phyloP scores from a whole-genome alignment of 139 green algal species.

The Coelastrella sp. region DNA sequence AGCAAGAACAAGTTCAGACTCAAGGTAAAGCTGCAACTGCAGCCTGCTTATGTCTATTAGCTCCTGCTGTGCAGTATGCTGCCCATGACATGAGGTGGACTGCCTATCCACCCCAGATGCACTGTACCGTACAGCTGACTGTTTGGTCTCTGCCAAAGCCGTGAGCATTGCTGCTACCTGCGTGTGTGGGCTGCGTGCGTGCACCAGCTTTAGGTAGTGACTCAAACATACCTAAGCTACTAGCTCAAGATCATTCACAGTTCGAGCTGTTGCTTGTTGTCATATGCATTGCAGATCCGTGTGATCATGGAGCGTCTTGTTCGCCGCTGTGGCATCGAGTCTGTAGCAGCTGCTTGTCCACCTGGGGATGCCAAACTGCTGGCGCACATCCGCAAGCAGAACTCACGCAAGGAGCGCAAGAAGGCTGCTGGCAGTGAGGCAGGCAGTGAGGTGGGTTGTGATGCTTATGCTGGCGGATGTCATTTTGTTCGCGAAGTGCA shows the following conservation, averaged over 20 bases:
- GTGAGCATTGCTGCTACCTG: no score
- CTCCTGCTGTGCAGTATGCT: no score
- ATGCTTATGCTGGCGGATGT: background rate
- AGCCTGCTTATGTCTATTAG: no score
- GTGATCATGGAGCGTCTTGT: slow-evolving; percentile 94
- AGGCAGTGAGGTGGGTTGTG: slow-evolving; percentile 62
- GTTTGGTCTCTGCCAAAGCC: no score
- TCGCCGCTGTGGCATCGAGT: slow-evolving; percentile 88
- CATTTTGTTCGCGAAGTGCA: no score
- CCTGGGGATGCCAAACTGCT: slow-evolving; percentile 84
- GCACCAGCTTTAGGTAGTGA: no score
- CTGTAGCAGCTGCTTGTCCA: slow-evolving; percentile 83
- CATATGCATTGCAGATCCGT: background rate
- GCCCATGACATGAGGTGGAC: no score
- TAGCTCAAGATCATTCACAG: background rate
- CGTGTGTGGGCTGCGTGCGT: no score
- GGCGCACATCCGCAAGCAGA: slow-evolving; percentile 91
- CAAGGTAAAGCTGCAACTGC: slow-evolving; percentile 75
- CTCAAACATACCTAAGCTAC: no score
- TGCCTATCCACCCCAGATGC: no score
- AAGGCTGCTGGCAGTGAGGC: slow-evolving; percentile 49
- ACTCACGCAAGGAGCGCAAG: slow-evolving; percentile 65
- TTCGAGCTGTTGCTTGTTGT: background rate
- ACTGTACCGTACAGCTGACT: no score
- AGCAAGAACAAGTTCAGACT: slow-evolving; percentile 97